phyloP scores from a whole-genome alignment of 768 basidiomycete genomes.

The Trametes meyenii region DNA sequence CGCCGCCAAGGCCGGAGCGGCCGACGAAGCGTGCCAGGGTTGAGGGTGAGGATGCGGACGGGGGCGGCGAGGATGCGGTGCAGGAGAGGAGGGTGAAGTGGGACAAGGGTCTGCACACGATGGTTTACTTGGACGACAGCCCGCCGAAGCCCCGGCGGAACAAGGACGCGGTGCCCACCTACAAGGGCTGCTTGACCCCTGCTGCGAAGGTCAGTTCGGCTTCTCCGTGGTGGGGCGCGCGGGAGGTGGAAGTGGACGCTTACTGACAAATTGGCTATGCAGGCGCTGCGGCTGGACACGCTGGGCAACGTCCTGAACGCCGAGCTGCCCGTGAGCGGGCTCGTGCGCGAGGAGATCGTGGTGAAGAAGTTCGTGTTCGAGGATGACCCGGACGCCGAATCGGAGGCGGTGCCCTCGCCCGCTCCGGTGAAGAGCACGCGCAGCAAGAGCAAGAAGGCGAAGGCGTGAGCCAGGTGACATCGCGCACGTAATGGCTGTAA shows the following conservation, averaged over 20 bases:
- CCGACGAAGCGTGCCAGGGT: slow-evolving; percentile 45
- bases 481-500: too few species aligned
- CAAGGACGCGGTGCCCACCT: slow-evolving; percentile 42
- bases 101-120: slow-evolving; percentile 68
- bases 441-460: slow-evolving; percentile 34
- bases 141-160: slow-evolving; percentile 51
- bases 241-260: slow-evolving; percentile 32
- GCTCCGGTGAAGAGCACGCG: slow-evolving; percentile 52
- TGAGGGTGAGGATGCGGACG: slow-evolving; percentile 40
- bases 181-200: slow-evolving; percentile 70
- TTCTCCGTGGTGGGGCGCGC: too few species aligned
- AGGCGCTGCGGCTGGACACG: slow-evolving; percentile 67
- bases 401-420: slow-evolving; percentile 37
- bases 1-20: slow-evolving; percentile 52
- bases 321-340: slow-evolving; percentile 55
- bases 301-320: slow-evolving; percentile 71
- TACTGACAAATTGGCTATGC: slow-evolving; percentile 7
- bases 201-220: slow-evolving; percentile 55
- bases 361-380: slow-evolving; percentile 85
- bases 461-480: slow-evolving; percentile 16
- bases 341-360: slow-evolving; percentile 64
- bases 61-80: slow-evolving; percentile 34
- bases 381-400: slow-evolving; percentile 66
- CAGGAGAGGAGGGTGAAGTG: slow-evolving; percentile 69
- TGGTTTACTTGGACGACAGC: slow-evolving; percentile 64